Evolutionary conservation across 495 filamentous ascomycete genomes (phyloP), one percentile per base, ranked within the genome.

Genomic region (Darksidea phi): DNA sequence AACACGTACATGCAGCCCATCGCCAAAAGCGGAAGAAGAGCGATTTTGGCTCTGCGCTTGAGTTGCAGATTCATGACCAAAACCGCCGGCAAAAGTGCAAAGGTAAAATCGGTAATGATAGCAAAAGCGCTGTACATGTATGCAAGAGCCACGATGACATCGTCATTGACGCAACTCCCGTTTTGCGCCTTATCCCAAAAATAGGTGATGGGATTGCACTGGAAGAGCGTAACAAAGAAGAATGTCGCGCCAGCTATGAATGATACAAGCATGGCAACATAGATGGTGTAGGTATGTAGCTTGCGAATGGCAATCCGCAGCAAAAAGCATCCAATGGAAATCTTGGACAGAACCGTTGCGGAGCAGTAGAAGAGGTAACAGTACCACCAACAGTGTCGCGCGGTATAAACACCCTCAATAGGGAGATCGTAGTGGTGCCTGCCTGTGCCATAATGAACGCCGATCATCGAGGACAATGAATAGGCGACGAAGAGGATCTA

Each of bases 221-320:
- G 59, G 60, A 67, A 67, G 7, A 67, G 20, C 7, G 54, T 51
- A 41, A 59, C 38, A 48, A 67, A 64, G 54, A 67, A 56, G 25
- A 59, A 64, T 0, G 20, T 25, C 7, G 23, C 24, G 17, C 54
- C 58, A 26, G 51, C 66, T 18, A 60, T 32, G 20, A 57, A 25
- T 8, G 61, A 63, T 1, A 67, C 43, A 48, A 38, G 21, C 53
- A 63, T 63, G 18, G 54, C 52, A 21, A 15, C 28, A 17, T 47
- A 52, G 24, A 64, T 54, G 8, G 56, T 55, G 23, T 24, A 64
- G 23, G 46, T 41, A 24, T 61, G 57, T 3, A 60, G 5, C 15
- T 47, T 48, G 15, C 48, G 48, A 11, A 49, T n/a, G 17, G 64
- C 54, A 47, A 67, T 50, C 1, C 64, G 64, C 6, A 67, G 60